Evolutionary conservation across 2,329 filamentous ascomycete genomes (phyloP), one percentile per base, ranked within the genome.

Genomic region (Nothophoma quercina): DNA sequence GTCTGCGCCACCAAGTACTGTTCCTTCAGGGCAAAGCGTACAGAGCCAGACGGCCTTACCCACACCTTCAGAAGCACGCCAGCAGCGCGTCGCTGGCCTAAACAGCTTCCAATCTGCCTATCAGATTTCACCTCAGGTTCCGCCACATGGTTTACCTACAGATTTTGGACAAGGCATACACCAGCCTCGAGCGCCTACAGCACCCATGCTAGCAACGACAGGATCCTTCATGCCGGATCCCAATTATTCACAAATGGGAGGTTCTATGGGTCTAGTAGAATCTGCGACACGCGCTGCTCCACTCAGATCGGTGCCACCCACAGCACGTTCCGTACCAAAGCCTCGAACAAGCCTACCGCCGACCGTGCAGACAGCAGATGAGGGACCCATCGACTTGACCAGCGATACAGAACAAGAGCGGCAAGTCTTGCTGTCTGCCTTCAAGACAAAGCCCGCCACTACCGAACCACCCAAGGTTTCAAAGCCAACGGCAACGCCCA

Each of bases 381-480:
- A 53, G n/a, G 52, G 28, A 8, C 19, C 22, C 1, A 59, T 67
- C n/a, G 58, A 67, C 25, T 53, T 64, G 2, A 67, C 59, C 1
- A 44, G 48, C 10, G 64, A 67, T 16, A 42, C 39, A 0, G 53
- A 63, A 21, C 49, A 59, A 18, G 55, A 59, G 42, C 51, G 56
- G 4, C 55, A 59, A 21, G 38, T 43, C 16, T 40, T 64, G 6
- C 32, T 64, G 3, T 53, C 47, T 4, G 39, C 53, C 2, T 63
- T 63, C 54, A 57, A 47, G 25, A 46, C 29, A 7, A 51, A 21
- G 26, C 36, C 58, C 4, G 7, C 19, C 7, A 30, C 26, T 10
- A 22, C 5, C 7, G 29, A n/a, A 6, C 5, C 33, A 18, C 4
- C 32, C 1, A 18, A 23, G 9, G 19, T 8, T 7, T n/a, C 29